These are phyloP conservation scores for Babjeviella inositovora DNA, from an alignment of 805 yeast species.

Conservation along the genomic window DNA sequence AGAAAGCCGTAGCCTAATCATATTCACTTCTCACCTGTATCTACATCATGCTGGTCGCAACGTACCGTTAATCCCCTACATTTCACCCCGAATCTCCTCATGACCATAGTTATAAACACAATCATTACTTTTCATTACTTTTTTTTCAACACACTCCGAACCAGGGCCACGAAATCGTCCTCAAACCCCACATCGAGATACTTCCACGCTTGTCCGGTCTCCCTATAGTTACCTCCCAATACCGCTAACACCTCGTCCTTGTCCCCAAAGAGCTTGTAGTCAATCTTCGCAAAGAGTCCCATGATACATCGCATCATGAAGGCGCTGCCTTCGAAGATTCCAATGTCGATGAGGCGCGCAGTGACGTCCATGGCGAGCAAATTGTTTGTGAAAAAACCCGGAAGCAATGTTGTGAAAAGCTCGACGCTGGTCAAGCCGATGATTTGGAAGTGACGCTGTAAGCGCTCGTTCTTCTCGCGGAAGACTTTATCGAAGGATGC, in stretches of 20 bases:
- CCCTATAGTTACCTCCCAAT: slow-evolving; percentile 10
- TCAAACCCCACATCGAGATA: slow-evolving; percentile 33
- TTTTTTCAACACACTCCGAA: slow-evolving; percentile 19
- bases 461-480: slow-evolving; percentile 20
- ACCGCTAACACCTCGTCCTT: slow-evolving; percentile 24
- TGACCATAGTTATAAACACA: no score
- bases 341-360: slow-evolving; percentile 37
- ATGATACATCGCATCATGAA: slow-evolving; percentile 34
- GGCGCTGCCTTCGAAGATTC: slow-evolving; percentile 44
- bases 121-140: no score
- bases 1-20: no score
- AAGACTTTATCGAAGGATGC: slow-evolving; percentile 31
- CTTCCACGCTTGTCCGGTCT: slow-evolving; percentile 5
- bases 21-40: no score
- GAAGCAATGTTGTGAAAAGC: slow-evolving; percentile 24
- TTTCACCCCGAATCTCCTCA: no score
- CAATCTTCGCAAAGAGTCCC: slow-evolving; percentile 31
- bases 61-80: no score
- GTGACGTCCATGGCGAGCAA: slow-evolving; percentile 28
- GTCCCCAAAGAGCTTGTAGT: slow-evolving; percentile 34
- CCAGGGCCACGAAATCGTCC: slow-evolving; percentile 25
- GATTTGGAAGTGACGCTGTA: slow-evolving; percentile 32
- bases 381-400: slow-evolving; percentile 26
- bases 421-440: slow-evolving; percentile 21
- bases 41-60: no score